These are phyloP conservation scores for Neurospora sp. DNA, from an alignment of 495 filamentous ascomycete genomes.

Conservation along the genomic window DNA sequence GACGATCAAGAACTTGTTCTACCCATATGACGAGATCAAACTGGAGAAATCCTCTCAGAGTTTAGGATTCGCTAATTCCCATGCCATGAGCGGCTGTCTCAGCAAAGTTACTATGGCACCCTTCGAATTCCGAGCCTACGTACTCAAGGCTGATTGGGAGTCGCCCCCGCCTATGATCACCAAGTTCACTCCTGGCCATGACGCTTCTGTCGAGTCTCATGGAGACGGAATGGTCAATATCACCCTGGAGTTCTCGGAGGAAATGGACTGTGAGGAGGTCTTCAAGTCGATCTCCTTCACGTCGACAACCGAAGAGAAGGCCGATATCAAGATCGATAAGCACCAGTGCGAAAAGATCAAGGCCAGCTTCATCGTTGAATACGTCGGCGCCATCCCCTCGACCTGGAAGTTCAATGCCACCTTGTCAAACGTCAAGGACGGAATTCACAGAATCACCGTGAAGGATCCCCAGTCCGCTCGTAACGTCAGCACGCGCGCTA, in stretches of 20 bases:
- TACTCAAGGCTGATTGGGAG: conserved; percentile 47
- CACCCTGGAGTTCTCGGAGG: conserved; percentile 48
- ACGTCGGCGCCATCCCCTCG: conserved; percentile 38
- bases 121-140: conserved; percentile 53
- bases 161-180: conserved; percentile 52
- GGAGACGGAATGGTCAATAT: conserved; percentile 34
- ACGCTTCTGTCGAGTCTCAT: conserved; percentile 37
- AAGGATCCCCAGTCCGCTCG: conserved; percentile 40
- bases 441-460: conserved; percentile 55
- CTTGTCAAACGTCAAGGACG: conserved; percentile 33
- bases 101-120: conserved; percentile 40
- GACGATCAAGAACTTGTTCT: conserved; percentile 58
- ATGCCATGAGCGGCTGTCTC: conserved; percentile 44
- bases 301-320: conserved; percentile 43
- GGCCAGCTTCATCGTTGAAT: conserved; percentile 41
- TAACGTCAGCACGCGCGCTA: conserved; percentile 30
- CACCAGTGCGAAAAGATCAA: conserved; percentile 25
- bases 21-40: conserved; percentile 51
- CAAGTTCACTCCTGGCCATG: conserved; percentile 53
- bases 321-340: conserved; percentile 16
- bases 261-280: conserved; percentile 54
- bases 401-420: conserved; percentile 45
- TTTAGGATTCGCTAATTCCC: conserved; percentile 6
- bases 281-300: conserved; percentile 37
- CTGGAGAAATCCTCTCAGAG: conserved; percentile 25